Evolutionary conservation across 2,329 filamentous ascomycete genomes (phyloP), one percentile per base, ranked within the genome.

Genomic region (Gaeumannomyces tritici): DNA sequence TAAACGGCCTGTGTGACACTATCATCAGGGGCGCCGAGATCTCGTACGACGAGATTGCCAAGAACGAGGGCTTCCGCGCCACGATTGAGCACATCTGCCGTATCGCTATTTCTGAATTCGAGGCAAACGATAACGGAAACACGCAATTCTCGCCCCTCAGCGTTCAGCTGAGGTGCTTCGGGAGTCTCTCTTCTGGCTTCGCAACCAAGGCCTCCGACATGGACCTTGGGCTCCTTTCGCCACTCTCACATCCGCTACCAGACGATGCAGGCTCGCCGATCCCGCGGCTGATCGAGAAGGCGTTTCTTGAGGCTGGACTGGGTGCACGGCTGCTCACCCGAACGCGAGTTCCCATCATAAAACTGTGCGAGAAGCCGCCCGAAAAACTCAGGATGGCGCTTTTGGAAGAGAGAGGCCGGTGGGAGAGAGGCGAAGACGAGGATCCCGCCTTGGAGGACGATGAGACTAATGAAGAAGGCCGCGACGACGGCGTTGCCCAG

Each of bases 201-300:
- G 93, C 90, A 4, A 91, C 90, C 13, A 89, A 89, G 68, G 85
- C 86, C n/a, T 93, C 92, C 1, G 92, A 96, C 69, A 91, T 96
- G 88, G 93, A 97, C 73, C 82, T 96, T 33, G 89, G 88, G 11
- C 82, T 96, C 42, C 77, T 95, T 6, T 88, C 89, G 1, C 84
- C 83, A 4, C 74, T 80, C 59, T 88, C 88, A 1, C 70, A 73
- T 26, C 75, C 81, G 57, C 77, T 82, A 61, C 79, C 81, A 3
- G 80, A 85, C 64, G 77, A 78, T 18, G 71, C 80, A 21, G 80
- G 81, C 35, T 87, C 85, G 6, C 78, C 82, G 1, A 86, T 95
- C 62, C 91, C 91, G 1, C 83, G 90, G 28, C 70, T 93, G 8
- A 74, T 96, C 2, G 91, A 96, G 70, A 89, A 88, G 71, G 84